Evolutionary conservation across 192 early-diverging fungal species (phyloP).

Genomic region (Obelidium mucronatum): DNA sequence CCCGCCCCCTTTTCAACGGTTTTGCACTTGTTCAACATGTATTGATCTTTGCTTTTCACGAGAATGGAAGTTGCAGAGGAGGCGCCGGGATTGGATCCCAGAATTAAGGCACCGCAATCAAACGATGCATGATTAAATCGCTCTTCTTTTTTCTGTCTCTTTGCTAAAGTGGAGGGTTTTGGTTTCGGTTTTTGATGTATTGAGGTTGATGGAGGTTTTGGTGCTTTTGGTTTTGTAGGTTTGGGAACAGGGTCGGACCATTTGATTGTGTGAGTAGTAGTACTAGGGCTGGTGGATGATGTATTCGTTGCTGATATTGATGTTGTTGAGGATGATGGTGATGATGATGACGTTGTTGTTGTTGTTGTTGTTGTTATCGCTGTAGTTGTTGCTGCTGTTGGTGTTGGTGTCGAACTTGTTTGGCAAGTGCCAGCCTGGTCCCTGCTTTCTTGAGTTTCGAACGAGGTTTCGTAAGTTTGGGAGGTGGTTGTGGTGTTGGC

Average conservation of each 20-base stretch:
- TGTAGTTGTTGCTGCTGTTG: background rate
- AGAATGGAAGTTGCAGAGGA: slow-evolving; percentile 83
- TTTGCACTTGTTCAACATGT: slow-evolving; percentile 92
- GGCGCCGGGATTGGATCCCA: slow-evolving; percentile 85
- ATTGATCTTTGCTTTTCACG: slow-evolving; percentile 90
- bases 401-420: too few species aligned
- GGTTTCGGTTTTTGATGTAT: background rate
- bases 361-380: too few species aligned
- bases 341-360: too few species aligned
- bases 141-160: slow-evolving; percentile 57
- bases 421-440: too few species aligned
- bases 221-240: background rate
- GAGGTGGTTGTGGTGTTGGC: background rate
- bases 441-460: too few species aligned
- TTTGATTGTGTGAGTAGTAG: background rate
- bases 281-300: background rate
- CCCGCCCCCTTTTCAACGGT: background rate
- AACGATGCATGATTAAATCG: slow-evolving; percentile 96
- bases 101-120: slow-evolving; percentile 91
- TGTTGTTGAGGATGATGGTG: too few species aligned
- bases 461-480: background rate
- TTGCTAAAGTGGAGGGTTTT: too few species aligned
- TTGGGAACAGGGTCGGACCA: background rate
- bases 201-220: background rate
- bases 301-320: too few species aligned